Evolutionary conservation across 805 yeast genomes (phyloP).

Genomic region (Metschnikowia drakensbergensis): DNA sequence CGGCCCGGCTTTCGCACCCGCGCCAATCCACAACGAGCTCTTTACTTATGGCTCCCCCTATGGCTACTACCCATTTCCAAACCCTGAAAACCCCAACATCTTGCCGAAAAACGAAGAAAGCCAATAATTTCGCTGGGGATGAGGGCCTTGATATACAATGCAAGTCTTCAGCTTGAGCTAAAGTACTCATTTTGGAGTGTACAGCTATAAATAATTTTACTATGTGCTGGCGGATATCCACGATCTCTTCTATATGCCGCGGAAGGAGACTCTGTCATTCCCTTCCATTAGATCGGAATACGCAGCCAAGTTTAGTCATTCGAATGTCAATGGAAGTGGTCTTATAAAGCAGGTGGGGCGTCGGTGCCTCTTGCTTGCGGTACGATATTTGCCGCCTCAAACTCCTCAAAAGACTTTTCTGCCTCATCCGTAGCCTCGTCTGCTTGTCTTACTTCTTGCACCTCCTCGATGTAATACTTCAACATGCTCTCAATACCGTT

Average conservation of each 20-base stretch:
- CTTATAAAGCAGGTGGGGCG: constrained; percentile 16
- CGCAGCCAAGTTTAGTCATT: neutral
- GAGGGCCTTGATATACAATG: no score
- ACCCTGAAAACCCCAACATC: neutral
- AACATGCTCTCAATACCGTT: constrained; percentile 70
- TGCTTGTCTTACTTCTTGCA: constrained; percentile 50
- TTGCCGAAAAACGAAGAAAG: neutral
- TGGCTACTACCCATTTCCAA: neutral
- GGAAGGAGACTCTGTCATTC: neutral
- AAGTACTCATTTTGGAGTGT: no score
- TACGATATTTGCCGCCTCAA: constrained; percentile 21
- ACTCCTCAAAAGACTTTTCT: constrained; percentile 16
- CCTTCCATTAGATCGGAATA: neutral
- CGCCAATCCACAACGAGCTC: neutral
- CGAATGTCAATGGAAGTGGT: neutral
- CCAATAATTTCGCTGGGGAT: no score
- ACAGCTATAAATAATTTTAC: no score
- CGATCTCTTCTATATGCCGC: neutral
- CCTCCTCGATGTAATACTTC: constrained; percentile 67
- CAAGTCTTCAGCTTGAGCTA: no score
- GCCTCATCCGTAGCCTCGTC: constrained; percentile 35
- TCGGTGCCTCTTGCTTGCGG: constrained; percentile 27
- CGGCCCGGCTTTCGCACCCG: constrained; percentile 3
- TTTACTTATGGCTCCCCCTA: neutral
- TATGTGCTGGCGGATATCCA: neutral